Conservation (phyloP, 768 basidiomycete species). For the Suillus fuscotomentosus region DNA sequence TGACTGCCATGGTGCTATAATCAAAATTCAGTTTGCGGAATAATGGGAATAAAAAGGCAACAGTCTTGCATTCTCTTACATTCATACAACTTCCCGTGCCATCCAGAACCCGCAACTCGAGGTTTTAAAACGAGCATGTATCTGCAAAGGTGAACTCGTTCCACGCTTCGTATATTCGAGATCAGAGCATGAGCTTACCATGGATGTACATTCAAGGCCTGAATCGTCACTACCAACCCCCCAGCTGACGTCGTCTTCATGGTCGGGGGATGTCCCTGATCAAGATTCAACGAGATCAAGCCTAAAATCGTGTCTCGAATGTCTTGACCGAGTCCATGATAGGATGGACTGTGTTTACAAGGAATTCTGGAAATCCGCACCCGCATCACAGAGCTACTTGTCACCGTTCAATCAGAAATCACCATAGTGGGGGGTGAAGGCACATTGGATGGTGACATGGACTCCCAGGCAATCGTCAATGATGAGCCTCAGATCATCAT, state of each 20-base stretch:
- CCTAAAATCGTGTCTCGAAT: neutral
- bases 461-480: neutral
- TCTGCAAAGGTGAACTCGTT: neutral
- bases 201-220: neutral
- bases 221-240: neutral
- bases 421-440: neutral
- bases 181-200: neutral
- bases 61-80: too few relatives aligned
- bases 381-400: too few relatives aligned
- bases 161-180: neutral
- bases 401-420: neutral
- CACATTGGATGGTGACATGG: neutral
- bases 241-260: neutral
- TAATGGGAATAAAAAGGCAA: too few relatives aligned
- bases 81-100: too few relatives aligned
- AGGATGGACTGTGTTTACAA: neutral
- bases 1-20: too few relatives aligned
- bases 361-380: neutral
- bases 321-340: neutral
- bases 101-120: too few relatives aligned
- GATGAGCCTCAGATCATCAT: neutral
- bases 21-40: too few relatives aligned
- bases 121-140: too few relatives aligned
- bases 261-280: neutral
- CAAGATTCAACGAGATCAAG: neutral